Evolutionary conservation across 2,329 filamentous ascomycete species (phyloP).

Genomic region (Colletotrichum chrysophilum): DNA sequence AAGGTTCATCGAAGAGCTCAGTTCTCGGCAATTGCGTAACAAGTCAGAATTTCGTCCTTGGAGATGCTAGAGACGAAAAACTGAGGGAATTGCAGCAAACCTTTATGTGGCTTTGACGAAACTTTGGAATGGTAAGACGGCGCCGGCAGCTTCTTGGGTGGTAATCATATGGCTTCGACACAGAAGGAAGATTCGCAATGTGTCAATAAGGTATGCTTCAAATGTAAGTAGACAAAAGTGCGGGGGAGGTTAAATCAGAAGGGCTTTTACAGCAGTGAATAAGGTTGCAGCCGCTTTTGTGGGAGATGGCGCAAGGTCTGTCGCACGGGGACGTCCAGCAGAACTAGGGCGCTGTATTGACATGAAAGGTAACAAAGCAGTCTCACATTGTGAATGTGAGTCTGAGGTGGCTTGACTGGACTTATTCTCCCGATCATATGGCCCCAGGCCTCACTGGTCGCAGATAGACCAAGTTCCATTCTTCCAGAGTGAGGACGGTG

Average conservation of each 20-base stretch:
- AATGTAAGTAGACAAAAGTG: not conserved
- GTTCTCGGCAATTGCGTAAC: not conserved
- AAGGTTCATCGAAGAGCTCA: not conserved
- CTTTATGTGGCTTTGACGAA: not conserved
- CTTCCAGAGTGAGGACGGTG: no score
- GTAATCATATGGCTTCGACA: not conserved
- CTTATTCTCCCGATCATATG: not conserved
- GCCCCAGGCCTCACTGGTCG: no score
- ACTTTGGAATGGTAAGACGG: not conserved
- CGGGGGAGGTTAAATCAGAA: not conserved
- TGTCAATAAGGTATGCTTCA: not conserved
- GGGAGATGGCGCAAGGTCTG: not conserved
- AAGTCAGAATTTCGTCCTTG: not conserved
- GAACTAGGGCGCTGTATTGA: not conserved
- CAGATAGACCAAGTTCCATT: no score
- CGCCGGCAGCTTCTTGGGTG: not conserved
- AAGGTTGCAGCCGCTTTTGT: not conserved
- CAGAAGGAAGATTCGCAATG: not conserved
- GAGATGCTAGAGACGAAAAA: not conserved
- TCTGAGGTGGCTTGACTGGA: not conserved
- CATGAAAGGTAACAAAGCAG: not conserved
- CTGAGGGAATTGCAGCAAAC: not conserved
- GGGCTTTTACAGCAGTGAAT: not conserved
- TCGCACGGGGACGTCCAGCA: not conserved
- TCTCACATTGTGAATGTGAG: not conserved